Conservation (phyloP, 495 filamentous ascomycete species). For the Umbilicaria muhlenbergii region DNA sequence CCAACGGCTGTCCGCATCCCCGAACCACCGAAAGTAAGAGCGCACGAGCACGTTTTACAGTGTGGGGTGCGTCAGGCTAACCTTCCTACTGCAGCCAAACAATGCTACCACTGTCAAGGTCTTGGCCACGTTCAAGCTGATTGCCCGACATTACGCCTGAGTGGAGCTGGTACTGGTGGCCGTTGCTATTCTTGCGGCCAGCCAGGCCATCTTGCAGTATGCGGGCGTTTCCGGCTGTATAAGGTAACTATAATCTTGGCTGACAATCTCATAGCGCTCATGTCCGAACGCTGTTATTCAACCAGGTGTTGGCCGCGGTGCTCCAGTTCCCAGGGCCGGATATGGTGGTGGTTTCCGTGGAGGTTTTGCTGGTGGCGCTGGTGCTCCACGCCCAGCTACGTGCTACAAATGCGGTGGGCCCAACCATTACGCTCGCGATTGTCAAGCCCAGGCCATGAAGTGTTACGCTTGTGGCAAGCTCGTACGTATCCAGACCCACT, state of each 20-base stretch:
- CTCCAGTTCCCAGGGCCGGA: conserved; percentile 50
- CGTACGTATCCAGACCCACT: conserved; percentile 15
- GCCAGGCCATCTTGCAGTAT: conserved; percentile 73
- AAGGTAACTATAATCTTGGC: neutral
- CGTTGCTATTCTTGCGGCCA: conserved; percentile 95
- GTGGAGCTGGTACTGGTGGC: conserved; percentile 52
- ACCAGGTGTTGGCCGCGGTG: conserved; percentile 45
- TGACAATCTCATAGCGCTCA: conserved; percentile 41
- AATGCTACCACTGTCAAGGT: conserved; percentile 99
- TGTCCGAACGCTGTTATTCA: conserved; percentile 58
- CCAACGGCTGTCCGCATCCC: conserved; percentile 88
- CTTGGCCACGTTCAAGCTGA: conserved; percentile 97
- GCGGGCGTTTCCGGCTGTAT: conserved; percentile 6
- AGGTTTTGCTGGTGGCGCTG: conserved; percentile 39
- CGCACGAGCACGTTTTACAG: neutral
- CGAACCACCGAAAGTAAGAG: conserved; percentile 79
- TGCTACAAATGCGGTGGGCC: conserved; percentile 99
- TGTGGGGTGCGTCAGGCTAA: conserved; percentile 10
- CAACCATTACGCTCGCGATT: conserved; percentile 97
- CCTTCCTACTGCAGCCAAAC: conserved; percentile 50
- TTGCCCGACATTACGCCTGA: conserved; percentile 91
- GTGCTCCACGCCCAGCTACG: conserved; percentile 64
- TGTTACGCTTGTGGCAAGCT: conserved; percentile 99
- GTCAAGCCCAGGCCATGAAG: conserved; percentile 99
- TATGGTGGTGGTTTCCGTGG: conserved; percentile 54